phyloP scores from a whole-genome alignment of 75 land plant species.

The Sequoiadendron giganteum region DNA sequence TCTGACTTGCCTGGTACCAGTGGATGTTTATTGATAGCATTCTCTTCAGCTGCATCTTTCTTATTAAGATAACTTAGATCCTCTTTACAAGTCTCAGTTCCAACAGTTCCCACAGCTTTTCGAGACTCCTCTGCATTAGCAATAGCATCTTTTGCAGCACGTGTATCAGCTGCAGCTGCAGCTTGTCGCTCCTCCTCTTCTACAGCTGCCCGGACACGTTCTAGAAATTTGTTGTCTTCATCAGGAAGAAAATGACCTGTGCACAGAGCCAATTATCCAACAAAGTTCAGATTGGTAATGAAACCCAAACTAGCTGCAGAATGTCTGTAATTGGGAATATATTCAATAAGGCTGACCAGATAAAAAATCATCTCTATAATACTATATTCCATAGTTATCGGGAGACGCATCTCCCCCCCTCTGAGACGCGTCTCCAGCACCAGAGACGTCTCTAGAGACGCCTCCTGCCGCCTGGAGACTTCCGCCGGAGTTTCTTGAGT shows the following conservation, averaged over 20 bases:
- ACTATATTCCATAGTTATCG: no score
- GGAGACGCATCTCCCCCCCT: no score
- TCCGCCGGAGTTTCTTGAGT: no score
- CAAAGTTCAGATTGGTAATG: neutral
- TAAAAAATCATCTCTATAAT: neutral
- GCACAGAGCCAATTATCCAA: neutral
- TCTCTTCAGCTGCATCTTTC: constrained; percentile 8
- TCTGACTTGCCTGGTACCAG: neutral
- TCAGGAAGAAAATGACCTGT: constrained; percentile 97
- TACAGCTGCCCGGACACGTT: constrained; percentile 88
- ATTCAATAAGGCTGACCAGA: neutral
- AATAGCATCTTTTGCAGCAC: constrained; percentile 90
- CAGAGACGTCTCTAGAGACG: no score
- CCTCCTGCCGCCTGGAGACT: no score
- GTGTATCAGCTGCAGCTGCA: constrained; percentile 84
- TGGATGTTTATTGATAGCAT: neutral
- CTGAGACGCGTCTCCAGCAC: no score
- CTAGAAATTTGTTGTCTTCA: constrained; percentile 97
- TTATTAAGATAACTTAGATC: constrained; percentile 4
- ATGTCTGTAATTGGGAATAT: neutral
- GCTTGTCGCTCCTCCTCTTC: constrained; percentile 96
- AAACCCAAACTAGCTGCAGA: neutral
- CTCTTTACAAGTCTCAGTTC: constrained; percentile 2
- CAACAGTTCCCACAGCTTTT: constrained; percentile 26
- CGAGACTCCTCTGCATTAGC: constrained; percentile 84